A percentile compares a stretch with the other conserved stretches of the same genome.
These are phyloP conservation scores for Podaxis sp. DNA, from an alignment of 768 basidiomycete genomes.

Conservation along the genomic window DNA sequence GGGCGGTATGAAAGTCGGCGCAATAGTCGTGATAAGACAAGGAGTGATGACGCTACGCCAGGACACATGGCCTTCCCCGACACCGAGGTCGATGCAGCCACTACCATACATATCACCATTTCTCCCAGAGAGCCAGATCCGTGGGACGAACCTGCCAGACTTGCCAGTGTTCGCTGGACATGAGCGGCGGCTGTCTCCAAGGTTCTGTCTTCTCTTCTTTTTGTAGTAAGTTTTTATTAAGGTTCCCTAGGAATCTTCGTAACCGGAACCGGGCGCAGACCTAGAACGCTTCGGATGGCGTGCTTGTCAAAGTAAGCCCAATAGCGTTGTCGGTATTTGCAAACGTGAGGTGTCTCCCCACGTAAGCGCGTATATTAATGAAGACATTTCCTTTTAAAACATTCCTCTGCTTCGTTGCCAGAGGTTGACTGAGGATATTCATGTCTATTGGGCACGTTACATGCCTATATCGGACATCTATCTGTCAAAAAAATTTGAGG, in stretches of 20 bases:
- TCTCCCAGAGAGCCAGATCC: slow-evolving; percentile 1
- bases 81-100: slow-evolving; percentile 7
- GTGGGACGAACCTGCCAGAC: slow-evolving; percentile 1
- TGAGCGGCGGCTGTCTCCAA: background rate
- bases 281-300: background rate
- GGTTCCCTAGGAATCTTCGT: slow-evolving; percentile 9
- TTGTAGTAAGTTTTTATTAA: background rate
- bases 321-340: slow-evolving; percentile 3
- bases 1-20: background rate
- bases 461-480: slow-evolving; percentile 3
- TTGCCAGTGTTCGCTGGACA: background rate
- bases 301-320: background rate
- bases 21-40: background rate
- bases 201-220: background rate
- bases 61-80: slow-evolving; percentile 23
- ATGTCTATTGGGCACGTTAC: background rate
- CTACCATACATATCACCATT: slow-evolving; percentile 11
- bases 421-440: background rate
- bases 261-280: slow-evolving; percentile 1
- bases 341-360: background rate
- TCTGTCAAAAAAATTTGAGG: background rate
- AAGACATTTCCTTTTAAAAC: slow-evolving; percentile 3
- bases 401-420: slow-evolving; percentile 1
- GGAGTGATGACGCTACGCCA: background rate
- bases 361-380: slow-evolving; percentile 6